Base-by-base conservation (phyloP, 495 filamentous ascomycete genomes). In the Neurospora africana region DNA sequence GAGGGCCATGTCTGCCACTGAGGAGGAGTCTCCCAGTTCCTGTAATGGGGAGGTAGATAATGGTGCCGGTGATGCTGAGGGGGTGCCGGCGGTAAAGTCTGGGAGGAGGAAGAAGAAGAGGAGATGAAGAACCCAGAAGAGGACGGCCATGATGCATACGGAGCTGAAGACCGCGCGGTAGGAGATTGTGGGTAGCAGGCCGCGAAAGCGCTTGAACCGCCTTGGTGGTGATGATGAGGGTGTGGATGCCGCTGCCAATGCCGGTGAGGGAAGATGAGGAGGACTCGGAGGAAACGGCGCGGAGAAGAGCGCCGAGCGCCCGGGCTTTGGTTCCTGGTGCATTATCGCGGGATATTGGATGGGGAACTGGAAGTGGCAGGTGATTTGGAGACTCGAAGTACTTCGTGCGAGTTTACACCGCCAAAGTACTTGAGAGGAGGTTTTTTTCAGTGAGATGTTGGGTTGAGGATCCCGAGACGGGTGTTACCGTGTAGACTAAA, bases 1-100 rank as follows among this genome's bases (percentile, higher is more conserved):
- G 9, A 84, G 73, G 9, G 83, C 83, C 13, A 82, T 75, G 68
- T 82, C 73, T 9, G 78, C 77, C 19, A 85, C 72, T 0, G 76
- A 76, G 39, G 70, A 41, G 5, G 15, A 21, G 27, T 65, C 27
- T 33, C 23, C 17, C 36, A 36, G 36, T 5, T 61, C n/a, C n/a
- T 5, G 43, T 4, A 5, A 37, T 37, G 36, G 36, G 9, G 36
- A 37, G 36, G 36, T 37, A 2, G 43, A 11, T 9, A n/a, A 35
- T 53, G 30, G 4, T 72, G 47, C 10, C 0, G 43, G 5, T 53
- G 21, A 4, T 13, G 44, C 0, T 58, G 47, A 65, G 15, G 53
- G 53, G 2, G 33, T 19, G 53, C 23, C 27, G 15, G 27, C 17
- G 27, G 53, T 30, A 3, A 30, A 9, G 5, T 33, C 53, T 30